Evolutionary conservation across 441 rosid species (phyloP).

Genomic region (Theobroma grandiflorum): DNA sequence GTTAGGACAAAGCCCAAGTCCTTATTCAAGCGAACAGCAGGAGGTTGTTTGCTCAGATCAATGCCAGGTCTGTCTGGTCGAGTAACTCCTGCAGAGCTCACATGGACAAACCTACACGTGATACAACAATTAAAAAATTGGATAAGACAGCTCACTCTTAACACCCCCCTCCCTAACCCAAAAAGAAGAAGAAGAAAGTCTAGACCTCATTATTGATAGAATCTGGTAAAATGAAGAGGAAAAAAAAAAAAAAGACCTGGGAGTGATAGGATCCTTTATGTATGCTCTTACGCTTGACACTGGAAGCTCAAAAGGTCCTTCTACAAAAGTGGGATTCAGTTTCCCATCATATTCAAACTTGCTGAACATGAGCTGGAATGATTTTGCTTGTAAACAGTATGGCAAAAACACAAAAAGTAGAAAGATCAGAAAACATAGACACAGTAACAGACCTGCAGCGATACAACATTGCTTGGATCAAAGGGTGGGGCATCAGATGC

Average conservation of each 20-base stretch:
- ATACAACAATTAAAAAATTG: conserved; percentile 6
- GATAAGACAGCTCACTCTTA: background rate
- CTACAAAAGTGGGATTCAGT: conserved; percentile 82
- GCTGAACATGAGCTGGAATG: conserved; percentile 91
- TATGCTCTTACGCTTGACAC: conserved; percentile 67
- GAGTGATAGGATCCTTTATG: conserved; percentile 76
- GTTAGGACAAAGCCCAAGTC: conserved; percentile 86
- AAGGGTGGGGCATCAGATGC: conserved; percentile 78
- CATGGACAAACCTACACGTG: conserved; percentile 80
- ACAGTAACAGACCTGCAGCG: conserved; percentile 68
- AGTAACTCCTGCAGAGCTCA: conserved; percentile 92
- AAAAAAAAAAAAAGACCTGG: conserved; percentile 56
- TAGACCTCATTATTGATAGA: background rate
- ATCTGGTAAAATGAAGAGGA: background rate
- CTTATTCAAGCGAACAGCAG: conserved; percentile 94
- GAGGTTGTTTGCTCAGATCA: conserved; percentile 91
- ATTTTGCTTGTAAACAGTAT: conserved; percentile 26
- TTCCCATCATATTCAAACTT: conserved; percentile 94
- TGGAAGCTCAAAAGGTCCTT: conserved; percentile 89
- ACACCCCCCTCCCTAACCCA: background rate
- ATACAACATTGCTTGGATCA: conserved; percentile 66
- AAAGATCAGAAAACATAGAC: background rate
- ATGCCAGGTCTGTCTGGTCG: conserved; percentile 93
- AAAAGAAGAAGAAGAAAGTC: background rate
- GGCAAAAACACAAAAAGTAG: background rate